Conservation (phyloP, 345 rosid genomes). For the Sonneratia alba region DNA sequence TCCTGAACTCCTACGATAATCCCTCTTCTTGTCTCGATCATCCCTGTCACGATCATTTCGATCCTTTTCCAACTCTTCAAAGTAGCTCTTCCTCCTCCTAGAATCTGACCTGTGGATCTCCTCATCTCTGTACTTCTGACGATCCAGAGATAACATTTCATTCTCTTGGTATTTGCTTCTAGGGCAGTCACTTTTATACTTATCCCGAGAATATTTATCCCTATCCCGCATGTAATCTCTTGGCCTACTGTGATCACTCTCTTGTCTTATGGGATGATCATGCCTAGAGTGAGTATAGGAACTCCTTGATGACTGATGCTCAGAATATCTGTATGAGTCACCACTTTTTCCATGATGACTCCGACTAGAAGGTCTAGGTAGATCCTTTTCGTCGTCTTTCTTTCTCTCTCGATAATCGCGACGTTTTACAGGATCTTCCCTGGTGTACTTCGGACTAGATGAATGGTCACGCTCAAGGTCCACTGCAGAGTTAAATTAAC, state of each 20-base stretch:
- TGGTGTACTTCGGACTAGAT: slow-evolving; percentile 30
- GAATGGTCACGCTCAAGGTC: slow-evolving; percentile 19
- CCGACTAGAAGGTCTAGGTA: slow-evolving; percentile 29
- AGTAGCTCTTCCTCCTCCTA: slow-evolving; percentile 33
- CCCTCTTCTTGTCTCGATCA: slow-evolving; percentile 42
- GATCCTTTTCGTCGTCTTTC: slow-evolving; percentile 40
- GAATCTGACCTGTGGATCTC: slow-evolving; percentile 33
- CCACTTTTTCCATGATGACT: slow-evolving; percentile 27
- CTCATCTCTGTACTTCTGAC: slow-evolving; percentile 25
- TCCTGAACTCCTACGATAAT: slow-evolving; percentile 34
- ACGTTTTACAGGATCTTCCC: slow-evolving; percentile 27
- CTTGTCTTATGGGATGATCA: slow-evolving; percentile 34
- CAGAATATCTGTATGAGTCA: slow-evolving; percentile 51
- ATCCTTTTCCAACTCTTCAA: slow-evolving; percentile 44
- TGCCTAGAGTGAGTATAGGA: slow-evolving; percentile 37
- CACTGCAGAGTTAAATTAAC: slow-evolving; percentile 22
- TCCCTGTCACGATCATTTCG: slow-evolving; percentile 30
- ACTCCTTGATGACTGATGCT: slow-evolving; percentile 42
- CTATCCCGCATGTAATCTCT: slow-evolving; percentile 32
- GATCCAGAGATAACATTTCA: slow-evolving; percentile 25
- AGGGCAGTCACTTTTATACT: slow-evolving; percentile 35
- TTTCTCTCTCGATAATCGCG: slow-evolving; percentile 31
- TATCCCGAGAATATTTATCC: slow-evolving; percentile 41
- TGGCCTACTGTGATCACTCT: slow-evolving; percentile 40
- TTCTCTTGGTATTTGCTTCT: slow-evolving; percentile 41